phyloP scores from a whole-genome alignment of 495 filamentous ascomycete genomes.

The Corynascus novoguineensis region DNA sequence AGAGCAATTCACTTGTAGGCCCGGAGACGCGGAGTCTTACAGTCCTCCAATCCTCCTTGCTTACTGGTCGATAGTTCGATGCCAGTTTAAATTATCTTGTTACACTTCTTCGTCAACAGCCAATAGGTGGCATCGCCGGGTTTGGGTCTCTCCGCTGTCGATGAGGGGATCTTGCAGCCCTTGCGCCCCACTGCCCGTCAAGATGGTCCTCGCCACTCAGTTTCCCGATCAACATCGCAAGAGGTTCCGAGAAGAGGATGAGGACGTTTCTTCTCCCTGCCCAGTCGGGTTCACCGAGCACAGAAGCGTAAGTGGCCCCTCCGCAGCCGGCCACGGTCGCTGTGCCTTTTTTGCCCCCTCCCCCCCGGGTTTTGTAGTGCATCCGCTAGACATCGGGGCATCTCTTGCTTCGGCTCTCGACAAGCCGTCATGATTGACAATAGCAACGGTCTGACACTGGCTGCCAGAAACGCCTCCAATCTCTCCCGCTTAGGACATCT shows the following conservation, averaged over 20 bases:
- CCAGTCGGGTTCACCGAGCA: slow-evolving; percentile 44
- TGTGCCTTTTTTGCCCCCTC: no score
- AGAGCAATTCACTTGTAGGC: neutral
- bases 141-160: no score
- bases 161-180: no score
- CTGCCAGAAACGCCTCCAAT: slow-evolving; percentile 44
- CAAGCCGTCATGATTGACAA: neutral
- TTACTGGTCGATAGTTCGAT: no score
- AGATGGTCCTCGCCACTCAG: slow-evolving; percentile 13
- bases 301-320: slow-evolving; percentile 36
- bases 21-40: no score
- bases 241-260: slow-evolving; percentile 32
- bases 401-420: neutral
- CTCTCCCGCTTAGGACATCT: slow-evolving; percentile 40
- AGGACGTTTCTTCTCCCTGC: slow-evolving; percentile 23
- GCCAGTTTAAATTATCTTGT: no score
- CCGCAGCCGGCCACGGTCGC: neutral
- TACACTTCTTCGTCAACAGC: neutral
- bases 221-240: slow-evolving; percentile 29
- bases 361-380: neutral
- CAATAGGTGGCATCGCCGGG: no score
- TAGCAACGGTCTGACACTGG: slow-evolving; percentile 10
- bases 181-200: neutral
- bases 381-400: neutral
- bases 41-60: no score